Evolutionary conservation across 2,329 filamentous ascomycete genomes (phyloP).

Genomic region (Colletotrichum ledebouriae): DNA sequence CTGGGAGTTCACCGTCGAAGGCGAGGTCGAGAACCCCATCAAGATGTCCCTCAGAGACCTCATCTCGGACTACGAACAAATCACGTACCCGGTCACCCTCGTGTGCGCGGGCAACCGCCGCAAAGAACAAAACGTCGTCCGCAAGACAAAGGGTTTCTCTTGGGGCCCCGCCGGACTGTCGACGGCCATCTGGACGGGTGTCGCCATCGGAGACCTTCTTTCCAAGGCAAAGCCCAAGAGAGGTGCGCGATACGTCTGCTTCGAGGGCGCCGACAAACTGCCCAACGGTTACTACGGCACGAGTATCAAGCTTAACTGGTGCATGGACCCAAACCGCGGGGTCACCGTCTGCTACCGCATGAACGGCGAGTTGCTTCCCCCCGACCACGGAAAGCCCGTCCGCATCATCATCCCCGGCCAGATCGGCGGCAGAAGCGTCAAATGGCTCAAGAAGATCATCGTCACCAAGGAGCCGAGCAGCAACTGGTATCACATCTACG

Average conservation of each 20-base stretch:
- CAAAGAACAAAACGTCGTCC: slow-evolving; percentile 92
- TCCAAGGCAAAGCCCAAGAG: slow-evolving; percentile 75
- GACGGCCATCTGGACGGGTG: slow-evolving; percentile 89
- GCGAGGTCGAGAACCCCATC: slow-evolving; percentile 83
- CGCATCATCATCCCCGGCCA: slow-evolving; percentile 89
- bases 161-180: slow-evolving; percentile 92
- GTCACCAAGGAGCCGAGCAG: slow-evolving; percentile 84
- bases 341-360: slow-evolving; percentile 91
- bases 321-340: slow-evolving; percentile 83
- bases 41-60: slow-evolving; percentile 80
- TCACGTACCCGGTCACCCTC: slow-evolving; percentile 88
- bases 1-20: slow-evolving; percentile 88
- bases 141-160: slow-evolving; percentile 93
- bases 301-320: slow-evolving; percentile 89
- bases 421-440: slow-evolving; percentile 92
- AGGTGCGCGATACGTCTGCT: slow-evolving; percentile 85
- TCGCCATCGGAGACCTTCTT: slow-evolving; percentile 80
- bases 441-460: slow-evolving; percentile 88
- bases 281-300: slow-evolving; percentile 93
- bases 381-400: slow-evolving; percentile 89
- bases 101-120: slow-evolving; percentile 93
- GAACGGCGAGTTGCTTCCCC: slow-evolving; percentile 85
- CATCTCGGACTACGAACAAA: slow-evolving; percentile 80
- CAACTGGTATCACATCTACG: slow-evolving; percentile 96
- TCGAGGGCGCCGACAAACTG: slow-evolving; percentile 89